Evolutionary conservation across 2,329 filamentous ascomycete genomes (phyloP), one percentile per base, ranked within the genome.

Genomic region (Helotiales sp.): DNA sequence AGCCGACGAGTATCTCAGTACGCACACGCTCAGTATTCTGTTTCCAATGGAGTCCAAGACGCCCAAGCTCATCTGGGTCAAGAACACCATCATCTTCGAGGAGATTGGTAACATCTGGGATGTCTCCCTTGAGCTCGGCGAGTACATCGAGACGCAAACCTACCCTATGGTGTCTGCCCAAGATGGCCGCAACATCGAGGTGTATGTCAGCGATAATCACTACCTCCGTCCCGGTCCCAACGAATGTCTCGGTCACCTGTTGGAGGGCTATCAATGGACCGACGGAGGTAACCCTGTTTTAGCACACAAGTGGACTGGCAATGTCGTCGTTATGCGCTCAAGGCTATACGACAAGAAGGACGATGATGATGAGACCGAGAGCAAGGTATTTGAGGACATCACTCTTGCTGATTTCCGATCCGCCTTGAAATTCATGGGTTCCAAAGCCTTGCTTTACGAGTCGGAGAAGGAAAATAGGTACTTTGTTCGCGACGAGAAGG

Each of bases 1-100:
- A 8, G 28, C 20, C 8, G 11, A 45, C 11, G 49, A 32, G 11
- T 10, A 24, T 8, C 17, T 20, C 13, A 52, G 50, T 10, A 17
- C 40, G 2, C 32, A 64, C 57, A 61, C 43, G 15, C 34, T 60
- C 15, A 57, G 47, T 6, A 55, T 67, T 11, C 50, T 65, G 15
- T 58, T 66, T 26, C 57, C 45, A 3, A 24, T n/a, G 4, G 15
- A 37, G 0, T 32, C 32, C 57, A 40, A 22, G 7, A 43, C 4
- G 3, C 58, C 63, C 7, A 8, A 61, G 24, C 30, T 65, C 0
- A 43, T 65, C 57, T 65, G 63, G 63, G 11, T 65, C 26, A 60
- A 52, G 30, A 37, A 30, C 11, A 52, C 24, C 1, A 30, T 26
- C 49, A 5, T 13, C 24, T 52, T 30, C 24, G 49, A 50, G 32